These are phyloP conservation scores for Penicillium italicum DNA, from an alignment of 2,329 filamentous ascomycete genomes.

Conservation along the genomic window DNA sequence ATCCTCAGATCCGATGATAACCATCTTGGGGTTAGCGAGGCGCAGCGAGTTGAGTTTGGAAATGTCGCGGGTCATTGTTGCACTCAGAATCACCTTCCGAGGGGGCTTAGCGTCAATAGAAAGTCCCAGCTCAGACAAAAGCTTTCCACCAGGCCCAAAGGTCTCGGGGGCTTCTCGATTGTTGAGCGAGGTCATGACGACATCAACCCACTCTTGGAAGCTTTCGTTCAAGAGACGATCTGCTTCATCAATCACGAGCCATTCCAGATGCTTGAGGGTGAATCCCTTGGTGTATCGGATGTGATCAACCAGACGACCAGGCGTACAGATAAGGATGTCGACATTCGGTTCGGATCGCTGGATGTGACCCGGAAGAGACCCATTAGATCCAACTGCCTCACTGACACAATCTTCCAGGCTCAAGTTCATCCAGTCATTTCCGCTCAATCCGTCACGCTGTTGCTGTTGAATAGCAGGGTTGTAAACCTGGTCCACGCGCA, in stretches of 20 bases:
- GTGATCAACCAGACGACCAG: slow-evolving; percentile 88
- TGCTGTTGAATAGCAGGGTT: slow-evolving; percentile 57
- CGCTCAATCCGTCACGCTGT: slow-evolving; percentile 42
- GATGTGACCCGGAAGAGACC: slow-evolving; percentile 59
- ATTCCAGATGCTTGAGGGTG: slow-evolving; percentile 70
- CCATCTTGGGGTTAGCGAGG: slow-evolving; percentile 68
- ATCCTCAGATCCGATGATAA: slow-evolving; percentile 64
- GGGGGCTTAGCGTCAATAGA: slow-evolving; percentile 47
- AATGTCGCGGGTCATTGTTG: slow-evolving; percentile 85
- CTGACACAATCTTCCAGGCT: slow-evolving; percentile 46
- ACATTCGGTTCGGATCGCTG: slow-evolving; percentile 66
- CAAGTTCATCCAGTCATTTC: slow-evolving; percentile 48
- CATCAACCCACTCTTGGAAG: slow-evolving; percentile 84
- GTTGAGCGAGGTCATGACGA: slow-evolving; percentile 60
- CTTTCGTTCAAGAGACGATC: slow-evolving; percentile 87
- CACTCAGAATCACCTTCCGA: slow-evolving; percentile 82
- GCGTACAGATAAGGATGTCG: slow-evolving; percentile 86
- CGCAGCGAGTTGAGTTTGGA: slow-evolving; percentile 72
- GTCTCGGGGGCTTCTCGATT: slow-evolving; percentile 50
- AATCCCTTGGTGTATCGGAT: slow-evolving; percentile 81
- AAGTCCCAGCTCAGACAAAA: slow-evolving; percentile 37
- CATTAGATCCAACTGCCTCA: slow-evolving; percentile 38
- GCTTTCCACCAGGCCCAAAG: slow-evolving; percentile 41
- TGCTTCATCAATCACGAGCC: slow-evolving; percentile 90
- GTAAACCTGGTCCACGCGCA: slow-evolving; percentile 64